Base-by-base conservation (phyloP, 306 rosid genomes). In the Malus domestica region DNA sequence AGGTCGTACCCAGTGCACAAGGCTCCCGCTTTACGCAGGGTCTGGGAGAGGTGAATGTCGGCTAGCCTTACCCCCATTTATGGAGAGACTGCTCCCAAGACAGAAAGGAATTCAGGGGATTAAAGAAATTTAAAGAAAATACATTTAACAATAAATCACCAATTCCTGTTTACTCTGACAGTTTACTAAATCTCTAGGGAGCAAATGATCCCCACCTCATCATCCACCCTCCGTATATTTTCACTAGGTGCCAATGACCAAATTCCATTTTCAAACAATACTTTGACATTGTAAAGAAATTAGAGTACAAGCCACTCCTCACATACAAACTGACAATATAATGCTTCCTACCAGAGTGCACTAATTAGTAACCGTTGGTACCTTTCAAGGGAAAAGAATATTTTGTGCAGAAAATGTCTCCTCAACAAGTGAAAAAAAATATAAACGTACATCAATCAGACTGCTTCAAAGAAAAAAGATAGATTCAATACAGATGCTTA, bases 51-150 rank as follows among this genome's bases (percentile, higher is more conserved):
- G 23, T 23, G 23, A 23, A 23, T 23, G 23, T 23, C 23, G 23
- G 23, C 23, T 23, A 23, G 23, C 23, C 23, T 23, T 23, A 23
- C 23, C 23, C 23, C 23, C 23, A 23, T 23, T 23, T 23, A 23
- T 23, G 23, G 23, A 23, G 23, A 23, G 23, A 23, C 23, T 23
- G 23, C 23, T 23, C 23, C 23, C 23, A 23, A 23, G 23, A 76
- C 79, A 86, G 55, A 62, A 49, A 68, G 75, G 78, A 46, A 82
- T 74, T 60, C 79, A 51, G 61, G 76, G 32, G 32, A 68, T 63
- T 67, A 9, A 19, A 40, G 27, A 25, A 5, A 72, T 20, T 27
- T 67, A 38, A 38, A 2, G 44, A 52, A 35, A 23, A 72, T 5
- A 54, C 29, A 61, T 38, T 38, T 10, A 67, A 30, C 52, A 18